Conservation (phyloP, 108 stramenopile species). For the Nitzschia inconspicua region DNA sequence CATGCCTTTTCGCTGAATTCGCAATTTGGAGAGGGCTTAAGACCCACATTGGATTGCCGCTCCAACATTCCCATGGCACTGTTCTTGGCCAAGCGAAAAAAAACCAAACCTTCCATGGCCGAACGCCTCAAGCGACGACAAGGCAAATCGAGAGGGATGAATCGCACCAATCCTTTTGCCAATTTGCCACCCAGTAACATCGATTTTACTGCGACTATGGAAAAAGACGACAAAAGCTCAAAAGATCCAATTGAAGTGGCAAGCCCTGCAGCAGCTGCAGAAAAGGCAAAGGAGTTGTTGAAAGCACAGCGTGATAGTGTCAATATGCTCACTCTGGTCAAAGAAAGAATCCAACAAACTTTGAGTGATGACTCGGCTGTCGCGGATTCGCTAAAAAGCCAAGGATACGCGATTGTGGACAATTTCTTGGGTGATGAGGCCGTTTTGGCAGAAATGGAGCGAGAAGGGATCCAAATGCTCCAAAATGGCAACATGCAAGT, state of each 20-base stretch:
- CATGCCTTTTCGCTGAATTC: too few species aligned
- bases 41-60: conserved; percentile 45
- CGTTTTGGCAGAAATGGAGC: conserved; percentile 14
- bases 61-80: too few species aligned
- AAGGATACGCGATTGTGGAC: conserved; percentile 30
- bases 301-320: conserved; percentile 37
- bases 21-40: too few species aligned
- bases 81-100: conserved; percentile 19
- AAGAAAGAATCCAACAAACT: conserved; percentile 19
- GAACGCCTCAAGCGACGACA: conserved; percentile 29
- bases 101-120: conserved; percentile 28
- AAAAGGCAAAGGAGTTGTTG: conserved; percentile 35
- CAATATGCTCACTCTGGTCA: conserved; percentile 37
- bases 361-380: conserved; percentile 17
- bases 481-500: conserved; percentile 27
- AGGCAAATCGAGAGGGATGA: conserved; percentile 3
- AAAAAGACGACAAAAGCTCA: neutral
- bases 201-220: neutral
- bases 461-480: conserved; percentile 25
- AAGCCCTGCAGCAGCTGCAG: conserved; percentile 16
- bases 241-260: conserved; percentile 3
- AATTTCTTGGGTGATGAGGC: conserved; percentile 24
- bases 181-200: conserved; percentile 18
- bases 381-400: neutral
- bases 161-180: conserved; percentile 9